phyloP scores from a whole-genome alignment of 345 rosid genomes.

The Eutrema heterophyllum region DNA sequence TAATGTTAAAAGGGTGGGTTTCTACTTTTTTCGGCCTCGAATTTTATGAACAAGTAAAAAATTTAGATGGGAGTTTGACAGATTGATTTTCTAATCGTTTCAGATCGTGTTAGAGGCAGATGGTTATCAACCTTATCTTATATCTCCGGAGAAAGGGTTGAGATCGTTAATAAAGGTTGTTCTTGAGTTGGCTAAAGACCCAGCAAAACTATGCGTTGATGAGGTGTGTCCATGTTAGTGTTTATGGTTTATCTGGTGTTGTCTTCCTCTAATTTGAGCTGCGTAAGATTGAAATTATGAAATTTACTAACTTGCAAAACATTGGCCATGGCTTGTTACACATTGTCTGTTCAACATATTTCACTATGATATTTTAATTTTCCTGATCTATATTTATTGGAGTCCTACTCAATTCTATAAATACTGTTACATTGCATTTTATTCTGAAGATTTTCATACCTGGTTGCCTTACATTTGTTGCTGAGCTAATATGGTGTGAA shows the following conservation, averaged over 20 bases:
- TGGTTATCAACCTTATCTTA: conserved; percentile 85
- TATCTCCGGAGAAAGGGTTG: conserved; percentile 82
- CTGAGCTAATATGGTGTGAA: neutral
- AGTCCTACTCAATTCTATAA: neutral
- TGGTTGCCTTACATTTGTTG: conserved; percentile 1
- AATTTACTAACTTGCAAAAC: conserved; percentile 5
- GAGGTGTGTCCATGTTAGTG: conserved; percentile 45
- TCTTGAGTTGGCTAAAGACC: conserved; percentile 75
- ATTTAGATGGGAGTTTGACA: conserved; percentile 1
- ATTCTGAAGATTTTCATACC: neutral
- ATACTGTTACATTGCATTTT: conserved; percentile 1
- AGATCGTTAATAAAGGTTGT: conserved; percentile 73
- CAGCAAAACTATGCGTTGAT: conserved; percentile 71
- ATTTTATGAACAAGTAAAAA: neutral
- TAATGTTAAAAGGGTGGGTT: conserved; percentile 81
- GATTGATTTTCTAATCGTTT: conserved; percentile 7
- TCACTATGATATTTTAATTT: neutral
- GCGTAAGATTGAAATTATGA: neutral
- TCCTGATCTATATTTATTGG: neutral
- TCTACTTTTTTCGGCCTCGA: neutral
- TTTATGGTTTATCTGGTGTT: neutral
- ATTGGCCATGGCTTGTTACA: conserved; percentile 11
- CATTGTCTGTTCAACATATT: conserved; percentile 4
- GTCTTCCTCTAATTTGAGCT: conserved; percentile 10
- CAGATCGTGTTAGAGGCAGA: conserved; percentile 84